These are phyloP conservation scores for Pestalotiopsis sp. DNA, from an alignment of 2,329 filamentous ascomycete species.

Conservation along the genomic window DNA sequence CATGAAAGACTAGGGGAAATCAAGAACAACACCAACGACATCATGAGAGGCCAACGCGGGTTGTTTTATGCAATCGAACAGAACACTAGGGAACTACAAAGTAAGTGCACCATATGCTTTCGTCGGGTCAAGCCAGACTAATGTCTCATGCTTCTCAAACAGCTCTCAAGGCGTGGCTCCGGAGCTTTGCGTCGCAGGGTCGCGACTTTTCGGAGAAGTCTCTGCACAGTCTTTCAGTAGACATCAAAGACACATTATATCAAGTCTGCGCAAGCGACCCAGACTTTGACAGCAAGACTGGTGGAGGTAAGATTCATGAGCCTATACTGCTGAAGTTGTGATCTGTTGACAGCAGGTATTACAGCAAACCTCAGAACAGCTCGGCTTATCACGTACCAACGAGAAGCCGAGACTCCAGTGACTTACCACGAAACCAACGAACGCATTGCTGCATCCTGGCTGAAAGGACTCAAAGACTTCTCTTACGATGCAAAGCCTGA, in stretches of 20 bases:
- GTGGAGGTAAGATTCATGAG: neutral
- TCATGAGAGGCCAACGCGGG: neutral
- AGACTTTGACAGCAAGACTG: slow-evolving; percentile 8
- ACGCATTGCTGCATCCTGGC: neutral
- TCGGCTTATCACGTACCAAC: neutral
- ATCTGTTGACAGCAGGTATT: neutral
- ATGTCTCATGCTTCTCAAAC: neutral
- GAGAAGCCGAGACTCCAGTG: neutral
- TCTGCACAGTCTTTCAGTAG: neutral
- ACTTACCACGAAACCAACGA: neutral
- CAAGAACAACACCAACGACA: slow-evolving; percentile 1
- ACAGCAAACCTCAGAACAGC: neutral
- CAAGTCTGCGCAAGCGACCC: slow-evolving; percentile 14
- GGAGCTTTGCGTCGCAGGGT: neutral
- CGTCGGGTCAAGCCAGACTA: neutral
- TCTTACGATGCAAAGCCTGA: slow-evolving; percentile 7
- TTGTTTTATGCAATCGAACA: neutral
- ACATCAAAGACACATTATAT: slow-evolving; percentile 12
- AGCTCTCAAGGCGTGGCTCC: neutral
- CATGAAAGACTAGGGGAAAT: slow-evolving; percentile 15
- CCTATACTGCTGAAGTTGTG: neutral
- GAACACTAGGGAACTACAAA: neutral
- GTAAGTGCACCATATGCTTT: neutral
- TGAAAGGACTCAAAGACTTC: slow-evolving; percentile 5
- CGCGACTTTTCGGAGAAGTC: neutral